Evolutionary conservation across 129 eudicot genomes (phyloP).

Genomic region (Rutidosis leptorrhynchoides): DNA sequence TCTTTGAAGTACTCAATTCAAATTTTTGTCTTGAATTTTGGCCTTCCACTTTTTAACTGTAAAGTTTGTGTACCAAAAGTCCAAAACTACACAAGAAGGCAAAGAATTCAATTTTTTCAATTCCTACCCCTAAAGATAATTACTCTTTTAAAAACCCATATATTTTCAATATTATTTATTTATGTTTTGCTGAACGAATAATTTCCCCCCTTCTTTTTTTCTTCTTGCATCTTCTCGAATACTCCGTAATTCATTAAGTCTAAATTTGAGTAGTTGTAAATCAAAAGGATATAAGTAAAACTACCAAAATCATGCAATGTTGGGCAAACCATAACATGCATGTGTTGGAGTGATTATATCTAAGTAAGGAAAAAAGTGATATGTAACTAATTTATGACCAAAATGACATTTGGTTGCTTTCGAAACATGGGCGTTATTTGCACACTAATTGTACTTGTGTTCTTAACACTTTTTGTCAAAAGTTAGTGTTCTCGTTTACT

Average conservation of each 20-base stretch:
- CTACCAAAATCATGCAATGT: conserved; percentile 12
- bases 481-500: conserved; percentile 15
- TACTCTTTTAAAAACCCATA: background rate
- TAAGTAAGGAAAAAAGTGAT: conserved; percentile 6
- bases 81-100: conserved; percentile 8
- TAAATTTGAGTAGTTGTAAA: background rate
- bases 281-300: background rate
- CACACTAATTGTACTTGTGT: conserved; percentile 15
- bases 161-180: background rate
- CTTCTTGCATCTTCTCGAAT: background rate
- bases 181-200: too few relatives aligned
- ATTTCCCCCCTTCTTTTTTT: too few relatives aligned
- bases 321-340: conserved; percentile 10
- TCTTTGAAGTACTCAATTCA: too few relatives aligned
- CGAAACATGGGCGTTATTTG: conserved; percentile 19
- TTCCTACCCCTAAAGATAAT: background rate
- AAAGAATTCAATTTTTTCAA: conserved; percentile 12
- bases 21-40: too few relatives aligned
- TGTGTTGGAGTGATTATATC: conserved; percentile 6
- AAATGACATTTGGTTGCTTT: conserved; percentile 15
- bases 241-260: background rate
- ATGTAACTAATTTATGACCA: background rate
- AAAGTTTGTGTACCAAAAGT: conserved; percentile 17
- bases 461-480: background rate
- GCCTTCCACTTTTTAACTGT: conserved; percentile 17